Conservation (phyloP, 768 basidiomycete species). For the Tulasnella sp. region DNA sequence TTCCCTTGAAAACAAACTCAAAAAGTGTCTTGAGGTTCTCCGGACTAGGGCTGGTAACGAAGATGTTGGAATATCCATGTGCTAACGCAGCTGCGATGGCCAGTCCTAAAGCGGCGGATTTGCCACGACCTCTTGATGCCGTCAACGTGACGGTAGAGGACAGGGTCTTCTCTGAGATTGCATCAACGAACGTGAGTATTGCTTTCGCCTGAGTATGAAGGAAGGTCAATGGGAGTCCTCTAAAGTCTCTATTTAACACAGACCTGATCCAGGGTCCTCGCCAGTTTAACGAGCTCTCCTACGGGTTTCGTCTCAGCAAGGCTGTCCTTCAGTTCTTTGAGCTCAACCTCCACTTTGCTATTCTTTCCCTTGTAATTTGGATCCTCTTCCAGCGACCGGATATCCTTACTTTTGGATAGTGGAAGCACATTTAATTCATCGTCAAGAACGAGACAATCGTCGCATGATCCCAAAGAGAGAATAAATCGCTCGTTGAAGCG, state of each 20-base stretch:
- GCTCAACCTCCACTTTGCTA: slow-evolving; percentile 42
- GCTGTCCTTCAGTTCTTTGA: slow-evolving; percentile 65
- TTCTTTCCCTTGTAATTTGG: slow-evolving; percentile 33
- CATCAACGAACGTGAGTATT: slow-evolving; percentile 86
- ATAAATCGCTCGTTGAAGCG: slow-evolving; percentile 99
- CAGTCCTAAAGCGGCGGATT: slow-evolving; percentile 90
- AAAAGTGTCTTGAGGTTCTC: slow-evolving; percentile 98
- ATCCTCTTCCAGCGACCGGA: slow-evolving; percentile 46
- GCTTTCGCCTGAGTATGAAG: slow-evolving; percentile 47
- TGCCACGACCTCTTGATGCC: slow-evolving; percentile 88
- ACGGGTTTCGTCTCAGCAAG: slow-evolving; percentile 74
- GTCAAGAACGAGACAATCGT: slow-evolving; percentile 87
- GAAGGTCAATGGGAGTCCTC: not conserved
- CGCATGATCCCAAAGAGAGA: slow-evolving; percentile 84
- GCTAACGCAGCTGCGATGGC: slow-evolving; percentile 86
- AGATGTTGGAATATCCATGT: slow-evolving; percentile 94
- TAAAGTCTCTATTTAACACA: no score
- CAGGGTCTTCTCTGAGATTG: slow-evolving; percentile 83
- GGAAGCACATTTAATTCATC: slow-evolving; percentile 97
- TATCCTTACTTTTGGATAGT: slow-evolving; percentile 89
- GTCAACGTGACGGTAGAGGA: slow-evolving; percentile 92
- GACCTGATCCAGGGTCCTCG: slow-evolving; percentile 85
- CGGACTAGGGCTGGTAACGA: slow-evolving; percentile 93
- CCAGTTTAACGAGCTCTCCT: slow-evolving; percentile 77
- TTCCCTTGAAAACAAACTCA: slow-evolving; percentile 92